Evolutionary conservation across 805 yeast species (phyloP), one percentile per base, ranked within the genome.

Genomic region (Kodamaea kaohsiungensis): DNA sequence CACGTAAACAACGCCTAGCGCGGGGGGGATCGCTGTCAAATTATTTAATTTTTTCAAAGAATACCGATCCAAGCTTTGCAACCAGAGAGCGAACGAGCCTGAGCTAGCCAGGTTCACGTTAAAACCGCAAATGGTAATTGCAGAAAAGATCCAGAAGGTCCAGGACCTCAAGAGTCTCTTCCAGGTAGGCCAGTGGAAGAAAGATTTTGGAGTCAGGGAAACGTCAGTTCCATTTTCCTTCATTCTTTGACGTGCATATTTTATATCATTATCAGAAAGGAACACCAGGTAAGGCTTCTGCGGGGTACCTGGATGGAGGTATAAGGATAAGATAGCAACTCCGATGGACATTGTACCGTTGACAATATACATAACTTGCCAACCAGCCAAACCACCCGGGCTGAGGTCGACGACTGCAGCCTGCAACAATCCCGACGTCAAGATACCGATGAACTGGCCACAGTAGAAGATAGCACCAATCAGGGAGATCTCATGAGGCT

Each of bases 11-110:
- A 85, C 74, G 6, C 88, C 88, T 35, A 85, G 65, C 13, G 82
- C 86, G 1, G 88, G 87, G 0, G 88, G 83, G n/a, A 82, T 58
- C 2, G 85, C 76, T 8, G 85, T 72, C 48, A 81, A 68, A 54
- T 83, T 73, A 60, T 85, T 83, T 37, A 59, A 54, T 35, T 54
- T 43, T 19, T 51, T 52, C 40, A 49, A 40, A 35, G 40, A 43
- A 39, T 35, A 60, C 33, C 54, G 53, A 43, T 64, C 57, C 46
- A 61, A 54, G n/a, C 66, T 60, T 35, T 64, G 54, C 27, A 70
- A 58, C 73, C 73, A 70, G 49, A 70, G 61, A 9, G 81, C 67
- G 61, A 79, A 84, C 7, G 85, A 76, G 12, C 88, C 87, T 47
- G 83, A 74, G 15, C 79, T 71, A 1, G 82, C 79, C 43, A 65